Evolutionary conservation across 1,284 basidiomycete genomes (phyloP).

Genomic region (Paramarasmius palmivorus): DNA sequence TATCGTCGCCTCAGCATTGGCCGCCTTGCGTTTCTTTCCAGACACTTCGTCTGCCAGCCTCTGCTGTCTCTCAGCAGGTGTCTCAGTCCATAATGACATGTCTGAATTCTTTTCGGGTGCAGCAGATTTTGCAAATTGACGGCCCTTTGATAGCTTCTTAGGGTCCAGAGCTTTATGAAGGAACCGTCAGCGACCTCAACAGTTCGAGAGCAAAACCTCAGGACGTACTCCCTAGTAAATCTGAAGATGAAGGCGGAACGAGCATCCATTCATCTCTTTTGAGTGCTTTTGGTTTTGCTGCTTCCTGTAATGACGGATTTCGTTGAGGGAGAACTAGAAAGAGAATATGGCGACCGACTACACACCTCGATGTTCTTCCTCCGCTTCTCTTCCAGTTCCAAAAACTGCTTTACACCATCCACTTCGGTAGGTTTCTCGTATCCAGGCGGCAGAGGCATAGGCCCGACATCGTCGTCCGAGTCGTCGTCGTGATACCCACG

Average conservation of each 20-base stretch:
- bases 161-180: slow-evolving; percentile 59
- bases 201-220: slow-evolving; percentile 1
- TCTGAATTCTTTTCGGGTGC: slow-evolving; percentile 48
- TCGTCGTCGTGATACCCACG: slow-evolving; percentile 31
- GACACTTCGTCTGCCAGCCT: slow-evolving; percentile 84
- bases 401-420: slow-evolving; percentile 75
- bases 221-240: slow-evolving; percentile 71
- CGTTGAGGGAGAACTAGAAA: slow-evolving; percentile 6
- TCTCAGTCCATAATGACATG: slow-evolving; percentile 88
- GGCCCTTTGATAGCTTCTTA: slow-evolving; percentile 62
- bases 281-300: slow-evolving; percentile 68
- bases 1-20: slow-evolving; percentile 50
- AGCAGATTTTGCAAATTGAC: slow-evolving; percentile 74
- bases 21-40: slow-evolving; percentile 77
- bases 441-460: slow-evolving; percentile 61
- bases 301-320: slow-evolving; percentile 49
- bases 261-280: slow-evolving; percentile 96
- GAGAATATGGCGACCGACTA: slow-evolving; percentile 1
- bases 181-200: slow-evolving; percentile 35
- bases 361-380: slow-evolving; percentile 64
- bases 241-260: slow-evolving; percentile 79
- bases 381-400: slow-evolving; percentile 78
- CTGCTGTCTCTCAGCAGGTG: slow-evolving; percentile 83
- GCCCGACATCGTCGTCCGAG: slow-evolving; percentile 77
- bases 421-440: slow-evolving; percentile 32